phyloP scores from a whole-genome alignment of 1,284 basidiomycete genomes.

The Inonotus hispidus region DNA sequence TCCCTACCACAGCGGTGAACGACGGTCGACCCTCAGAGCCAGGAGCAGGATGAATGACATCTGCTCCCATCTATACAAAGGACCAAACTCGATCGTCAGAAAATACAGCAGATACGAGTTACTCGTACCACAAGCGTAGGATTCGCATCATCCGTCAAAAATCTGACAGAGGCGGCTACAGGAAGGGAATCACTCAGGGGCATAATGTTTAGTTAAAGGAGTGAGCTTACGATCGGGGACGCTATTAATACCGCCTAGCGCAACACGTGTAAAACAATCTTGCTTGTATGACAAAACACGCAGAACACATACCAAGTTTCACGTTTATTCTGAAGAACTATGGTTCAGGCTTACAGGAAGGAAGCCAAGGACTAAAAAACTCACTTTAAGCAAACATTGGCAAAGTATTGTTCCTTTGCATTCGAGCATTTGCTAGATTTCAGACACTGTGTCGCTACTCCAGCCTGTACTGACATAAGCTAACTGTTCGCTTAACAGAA shows the following conservation, averaged over 20 bases:
- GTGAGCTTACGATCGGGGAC: slow-evolving; percentile 44
- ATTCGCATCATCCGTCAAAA: slow-evolving; percentile 59
- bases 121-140: slow-evolving; percentile 76
- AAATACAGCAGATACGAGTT: slow-evolving; percentile 4
- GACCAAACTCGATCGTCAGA: background rate
- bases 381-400: slow-evolving; percentile 76
- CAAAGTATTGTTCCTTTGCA: slow-evolving; percentile 68
- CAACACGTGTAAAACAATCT: background rate
- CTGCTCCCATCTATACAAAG: slow-evolving; percentile 46
- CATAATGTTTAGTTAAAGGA: background rate
- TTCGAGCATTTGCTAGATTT: slow-evolving; percentile 55
- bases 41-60: slow-evolving; percentile 74
- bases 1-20: slow-evolving; percentile 70
- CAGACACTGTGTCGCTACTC: slow-evolving; percentile 71
- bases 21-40: slow-evolving; percentile 69
- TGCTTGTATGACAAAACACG: background rate
- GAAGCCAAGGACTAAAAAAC: slow-evolving; percentile 19
- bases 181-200: background rate
- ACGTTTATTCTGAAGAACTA: slow-evolving; percentile 58
- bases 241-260: slow-evolving; percentile 54
- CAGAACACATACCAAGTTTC: slow-evolving; percentile 47
- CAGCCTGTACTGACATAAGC: slow-evolving; percentile 36
- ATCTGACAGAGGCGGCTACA: slow-evolving; percentile 40
- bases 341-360: background rate
- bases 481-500: slow-evolving; percentile 4